Conservation (phyloP, 352 stramenopile genomes). For the Phytophthora idaei region DNA sequence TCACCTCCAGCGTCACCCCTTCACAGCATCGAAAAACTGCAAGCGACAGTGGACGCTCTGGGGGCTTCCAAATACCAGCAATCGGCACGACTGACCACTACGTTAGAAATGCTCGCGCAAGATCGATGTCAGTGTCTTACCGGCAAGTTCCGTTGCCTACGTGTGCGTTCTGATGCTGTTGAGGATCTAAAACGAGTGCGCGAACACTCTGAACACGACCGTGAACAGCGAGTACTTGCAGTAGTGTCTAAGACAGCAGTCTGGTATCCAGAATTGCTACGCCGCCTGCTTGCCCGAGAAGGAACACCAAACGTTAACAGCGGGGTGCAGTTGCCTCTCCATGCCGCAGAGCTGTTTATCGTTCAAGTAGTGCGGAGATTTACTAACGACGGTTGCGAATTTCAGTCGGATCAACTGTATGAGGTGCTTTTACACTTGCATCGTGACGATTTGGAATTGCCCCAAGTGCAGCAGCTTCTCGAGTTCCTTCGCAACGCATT, state of each 20-base stretch:
- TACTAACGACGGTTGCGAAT: conserved; percentile 48
- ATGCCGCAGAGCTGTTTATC: conserved; percentile 61
- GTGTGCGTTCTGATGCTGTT: conserved; percentile 38
- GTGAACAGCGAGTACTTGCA: conserved; percentile 40
- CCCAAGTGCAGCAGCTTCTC: conserved; percentile 59
- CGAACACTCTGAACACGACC: conserved; percentile 46
- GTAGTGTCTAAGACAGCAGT: conserved; percentile 34
- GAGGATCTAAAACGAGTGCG: conserved; percentile 62
- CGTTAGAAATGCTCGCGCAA: conserved; percentile 51
- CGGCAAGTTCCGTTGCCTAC: conserved; percentile 56
- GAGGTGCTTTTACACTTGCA: conserved; percentile 43
- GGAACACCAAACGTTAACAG: conserved; percentile 2
- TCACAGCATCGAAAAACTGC: conserved; percentile 65
- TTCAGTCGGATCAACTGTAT: conserved; percentile 49
- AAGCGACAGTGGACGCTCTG: conserved; percentile 52
- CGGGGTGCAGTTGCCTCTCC: conserved; percentile 18
- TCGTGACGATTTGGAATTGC: conserved; percentile 48
- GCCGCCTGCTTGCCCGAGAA: conserved; percentile 50
- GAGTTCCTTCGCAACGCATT: conserved; percentile 49
- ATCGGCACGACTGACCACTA: conserved; percentile 40
- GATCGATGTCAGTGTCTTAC: conserved; percentile 61
- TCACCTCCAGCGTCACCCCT: conserved; percentile 13
- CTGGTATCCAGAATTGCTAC: conserved; percentile 67
- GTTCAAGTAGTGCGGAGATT: conserved; percentile 54
- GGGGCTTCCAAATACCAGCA: conserved; percentile 51